Evolutionary conservation across 345 rosid species (phyloP), one percentile per base, ranked within the genome.

Genomic region (Erysimum cheiranthoides): DNA sequence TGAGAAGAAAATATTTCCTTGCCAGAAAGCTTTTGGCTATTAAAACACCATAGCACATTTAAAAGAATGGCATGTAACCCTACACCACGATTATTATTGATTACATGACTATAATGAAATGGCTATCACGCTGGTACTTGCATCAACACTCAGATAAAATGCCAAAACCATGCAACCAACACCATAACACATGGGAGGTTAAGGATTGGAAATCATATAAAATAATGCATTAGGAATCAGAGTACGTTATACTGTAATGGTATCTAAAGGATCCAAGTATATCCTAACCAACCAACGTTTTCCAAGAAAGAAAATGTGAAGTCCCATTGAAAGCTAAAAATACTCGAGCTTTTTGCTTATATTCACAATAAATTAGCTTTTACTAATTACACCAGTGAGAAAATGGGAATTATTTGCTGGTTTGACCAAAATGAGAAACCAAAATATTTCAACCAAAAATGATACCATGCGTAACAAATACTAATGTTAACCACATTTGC

Each of bases 131-230:
- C 67, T 60, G 35, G 61, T 60, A n/a, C 40, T 57, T 66, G 78
- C 72, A 56, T 74, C 30, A 65, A 36, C 57, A 45, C 3, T 27
- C 6, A 32, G 14, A 74, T 35, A 59, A 66, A 40, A 46, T 49
- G 35, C 6, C 42, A 58, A 46, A 75, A 60, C 21, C 45, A 68
- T 68, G 62, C 54, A 67, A 75, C 54, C 30, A 43, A 51, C 73
- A 21, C 63, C 45, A 40, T 40, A 51, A 59, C 25, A 34, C 28
- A 40, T 8, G 45, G 36, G 13, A 46, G 60, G 45, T 38, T 60
- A 42, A 18, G n/a, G 51, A 49, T 40, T 39, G 39, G 46, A 28
- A 68, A 60, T 17, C 38, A 39, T 50, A 49, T 59, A 27, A 47
- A 28, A 40, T 6, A 57, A 17, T 35, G 27, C 61, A 66, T 45